Evolutionary conservation across 495 filamentous ascomycete species (phyloP).

Genomic region (Lepidopterella palustris): DNA sequence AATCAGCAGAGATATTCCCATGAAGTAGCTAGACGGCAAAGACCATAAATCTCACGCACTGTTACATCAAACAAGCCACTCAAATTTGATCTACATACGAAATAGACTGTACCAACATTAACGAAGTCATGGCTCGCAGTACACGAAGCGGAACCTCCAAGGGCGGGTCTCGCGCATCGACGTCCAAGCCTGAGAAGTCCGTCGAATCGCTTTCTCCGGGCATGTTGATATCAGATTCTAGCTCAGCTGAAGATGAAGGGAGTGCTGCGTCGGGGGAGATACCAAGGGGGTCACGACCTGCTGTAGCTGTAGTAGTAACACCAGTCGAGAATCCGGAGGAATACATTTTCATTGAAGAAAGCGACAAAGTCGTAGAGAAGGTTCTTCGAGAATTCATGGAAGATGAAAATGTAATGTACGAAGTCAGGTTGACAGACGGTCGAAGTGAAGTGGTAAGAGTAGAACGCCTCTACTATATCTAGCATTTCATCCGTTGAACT

Average conservation of each 20-base stretch:
- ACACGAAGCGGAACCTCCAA: not conserved
- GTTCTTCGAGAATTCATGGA: slow-evolving; percentile 20
- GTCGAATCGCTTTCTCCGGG: slow-evolving; percentile 11
- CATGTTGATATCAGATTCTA: slow-evolving; percentile 13
- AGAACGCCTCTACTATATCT: not conserved
- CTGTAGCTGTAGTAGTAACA: slow-evolving; percentile 13
- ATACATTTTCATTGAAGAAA: slow-evolving; percentile 18
- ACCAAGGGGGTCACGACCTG: not conserved
- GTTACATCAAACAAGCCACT: too few species aligned
- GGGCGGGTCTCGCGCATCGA: not conserved
- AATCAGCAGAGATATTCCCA: too few species aligned
- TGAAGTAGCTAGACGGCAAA: too few species aligned
- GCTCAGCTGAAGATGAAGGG: not conserved
- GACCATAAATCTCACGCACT: too few species aligned
- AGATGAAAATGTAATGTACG: slow-evolving; percentile 23
- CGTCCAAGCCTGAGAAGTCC: not conserved
- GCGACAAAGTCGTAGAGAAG: slow-evolving; percentile 25
- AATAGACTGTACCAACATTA: too few species aligned
- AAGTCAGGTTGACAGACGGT: slow-evolving; percentile 30
- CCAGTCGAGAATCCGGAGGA: slow-evolving; percentile 15
- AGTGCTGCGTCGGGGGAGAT: not conserved
- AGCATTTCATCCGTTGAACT: too few species aligned
- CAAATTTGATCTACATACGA: too few species aligned
- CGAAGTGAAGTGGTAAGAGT: slow-evolving; percentile 32
- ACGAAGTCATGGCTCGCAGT: not conserved